Conservation (phyloP, 139 green algal species). For the Helicosporidium sp. region DNA sequence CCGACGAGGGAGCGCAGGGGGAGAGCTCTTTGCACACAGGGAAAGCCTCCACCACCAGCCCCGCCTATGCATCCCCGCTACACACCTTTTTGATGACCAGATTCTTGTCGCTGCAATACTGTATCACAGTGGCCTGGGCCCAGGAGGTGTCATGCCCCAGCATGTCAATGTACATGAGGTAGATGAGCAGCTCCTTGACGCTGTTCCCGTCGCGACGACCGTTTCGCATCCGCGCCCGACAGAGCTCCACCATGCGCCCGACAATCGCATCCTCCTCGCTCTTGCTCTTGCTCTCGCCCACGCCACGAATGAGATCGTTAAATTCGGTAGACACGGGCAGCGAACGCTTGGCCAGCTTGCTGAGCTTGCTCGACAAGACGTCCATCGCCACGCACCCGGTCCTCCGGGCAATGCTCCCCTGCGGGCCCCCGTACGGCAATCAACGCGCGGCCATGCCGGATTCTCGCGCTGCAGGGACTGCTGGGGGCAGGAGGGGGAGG, state of each 20-base stretch:
- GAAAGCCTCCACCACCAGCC: not conserved
- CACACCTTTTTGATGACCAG: constrained; percentile 50
- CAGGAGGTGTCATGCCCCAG: constrained; percentile 86
- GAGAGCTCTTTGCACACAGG: too few species aligned
- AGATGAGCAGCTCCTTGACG: constrained; percentile 67
- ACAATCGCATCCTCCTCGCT: constrained; percentile 69
- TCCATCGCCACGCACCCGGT: too few species aligned
- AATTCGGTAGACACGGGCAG: constrained; percentile 9
- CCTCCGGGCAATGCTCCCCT: too few species aligned
- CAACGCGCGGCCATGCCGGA: too few species aligned
- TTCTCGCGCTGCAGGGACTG: too few species aligned
- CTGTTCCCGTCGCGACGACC: constrained; percentile 26
- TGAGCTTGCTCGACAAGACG: constrained; percentile 10
- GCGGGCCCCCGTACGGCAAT: too few species aligned
- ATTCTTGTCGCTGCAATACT: constrained; percentile 42
- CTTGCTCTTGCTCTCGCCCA: constrained; percentile 59
- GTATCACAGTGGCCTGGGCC: constrained; percentile 68
- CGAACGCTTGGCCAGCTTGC: constrained; percentile 10
- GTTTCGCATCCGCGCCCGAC: constrained; percentile 49
- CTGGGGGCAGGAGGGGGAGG: too few species aligned
- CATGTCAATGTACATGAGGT: constrained; percentile 95
- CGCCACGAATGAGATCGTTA: constrained; percentile 11
- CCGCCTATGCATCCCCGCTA: not conserved
- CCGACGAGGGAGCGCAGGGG: not conserved
- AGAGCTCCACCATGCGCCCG: constrained; percentile 50